Base-by-base conservation (phyloP, 352 stramenopile species). In the Pythium rhizo-oryzae region DNA sequence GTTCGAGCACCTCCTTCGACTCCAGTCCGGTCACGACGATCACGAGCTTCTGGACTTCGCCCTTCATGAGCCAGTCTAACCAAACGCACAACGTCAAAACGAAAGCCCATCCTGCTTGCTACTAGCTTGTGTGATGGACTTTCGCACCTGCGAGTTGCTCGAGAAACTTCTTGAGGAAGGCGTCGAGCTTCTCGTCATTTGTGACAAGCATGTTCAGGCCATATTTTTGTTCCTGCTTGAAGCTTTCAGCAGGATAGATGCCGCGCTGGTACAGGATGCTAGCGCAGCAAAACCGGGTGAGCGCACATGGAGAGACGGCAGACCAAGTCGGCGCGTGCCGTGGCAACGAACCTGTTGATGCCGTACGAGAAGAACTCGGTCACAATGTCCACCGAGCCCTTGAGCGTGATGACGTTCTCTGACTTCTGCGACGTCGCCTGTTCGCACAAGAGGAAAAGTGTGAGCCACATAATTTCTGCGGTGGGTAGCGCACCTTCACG, bases 301-400 rank as follows among this genome's bases (percentile, higher is more conserved):
- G 35, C 35, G 35, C 35, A 41, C 35, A 16, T 41, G 35, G 12
- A 1, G 35, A 16, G 35, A 41, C 13, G 35, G 35, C 35, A 11
- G 8, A 15, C 35, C 35, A 15, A 41, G 12, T 41, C 8, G 18
- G 19, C 30, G 23, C n/a, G 23, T n/a, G 7, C 18, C 9, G 9
- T 21, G 7, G 41, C 41, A 33, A 25, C 58, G 39, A 75, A 96
- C 90, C 84, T 97, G 87, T 99, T 99, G 80, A 99, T 99, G 62
- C 93, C 95, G 71, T 98, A 99, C 61, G 97, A 98, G 87, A 99
- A 99, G 77, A 99, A 99, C 81, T 99, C 97, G 0, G 96, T 98
- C 52, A 99, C 97, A 50, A 99, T 98, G 71, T 99, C 96, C 3
- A 98, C 97, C 24, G 96, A 99, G 47, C 98, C 98, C 74, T 98